Base-by-base conservation (phyloP, 2,329 filamentous ascomycete species). In the Neonectria ditissima region DNA sequence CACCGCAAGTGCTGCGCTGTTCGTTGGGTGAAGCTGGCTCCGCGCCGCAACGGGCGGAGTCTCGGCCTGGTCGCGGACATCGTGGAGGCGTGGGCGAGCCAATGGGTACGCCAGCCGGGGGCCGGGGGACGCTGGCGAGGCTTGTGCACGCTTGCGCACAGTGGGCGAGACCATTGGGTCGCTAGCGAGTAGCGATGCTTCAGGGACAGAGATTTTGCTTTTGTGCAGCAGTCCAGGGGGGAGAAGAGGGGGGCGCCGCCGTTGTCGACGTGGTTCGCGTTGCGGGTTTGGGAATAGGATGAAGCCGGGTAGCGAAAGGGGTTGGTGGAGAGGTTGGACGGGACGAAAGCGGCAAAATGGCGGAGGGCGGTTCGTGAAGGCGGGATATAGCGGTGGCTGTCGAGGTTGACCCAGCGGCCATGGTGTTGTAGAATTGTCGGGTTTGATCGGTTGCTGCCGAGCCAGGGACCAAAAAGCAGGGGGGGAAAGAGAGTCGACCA, bases 1-100 rank as follows among this genome's bases (percentile, higher is more conserved):
- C 71, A 73, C 71, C 71, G 71, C 71, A 72, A 73, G 71, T 69
- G 64, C 68, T 66, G 65, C 63, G 57, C 44, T 61, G 44, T 55
- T 66, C 56, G 67, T 70, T 72, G 66, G 68, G 37, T 59, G 63
- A 70, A 50, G 43, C 56, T 22, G 44, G 43, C 41, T 64, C 56
- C 41, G 37, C 59, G 66, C 65, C 60, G 68, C 66, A 58, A 41
- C 16, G 37, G 62, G 63, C 58, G 67, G 67, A 63, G 67, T 50
- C 37, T 14, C 5, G 24, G 48, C n/a, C 48, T 55, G 47, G 51
- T 52, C 44, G 41, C 39, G 18, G 51, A 39, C 32, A 62, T 44
- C 48, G 56, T 62, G 57, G 59, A 62, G 55, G 54, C 45, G 41
- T 51, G 56, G 52, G 60, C 47, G 60, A 63, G 58, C 72, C 72